Conservation (phyloP, 495 filamentous ascomycete species). For the Neurospora tetraspora region DNA sequence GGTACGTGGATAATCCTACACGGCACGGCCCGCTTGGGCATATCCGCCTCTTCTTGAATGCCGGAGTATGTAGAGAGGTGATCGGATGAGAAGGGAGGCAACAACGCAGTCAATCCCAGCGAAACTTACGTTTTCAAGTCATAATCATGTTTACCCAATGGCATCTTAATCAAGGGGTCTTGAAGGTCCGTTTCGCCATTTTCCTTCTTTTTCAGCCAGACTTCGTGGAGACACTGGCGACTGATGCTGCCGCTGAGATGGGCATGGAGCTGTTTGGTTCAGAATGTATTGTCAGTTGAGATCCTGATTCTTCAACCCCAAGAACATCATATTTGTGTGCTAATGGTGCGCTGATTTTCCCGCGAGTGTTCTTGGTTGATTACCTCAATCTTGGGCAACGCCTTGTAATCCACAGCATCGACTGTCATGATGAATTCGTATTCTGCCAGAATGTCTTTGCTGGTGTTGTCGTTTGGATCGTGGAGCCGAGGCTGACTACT, state of each 20-base stretch:
- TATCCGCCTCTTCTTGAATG: not conserved
- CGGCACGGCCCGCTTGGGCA: not conserved
- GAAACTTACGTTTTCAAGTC: slow-evolving; percentile 55
- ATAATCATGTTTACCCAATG: slow-evolving; percentile 56
- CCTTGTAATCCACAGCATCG: slow-evolving; percentile 26
- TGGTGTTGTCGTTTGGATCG: slow-evolving; percentile 7
- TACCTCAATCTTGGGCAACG: slow-evolving; percentile 42
- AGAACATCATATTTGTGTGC: not conserved
- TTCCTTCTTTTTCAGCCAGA: slow-evolving; percentile 54
- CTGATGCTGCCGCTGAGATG: slow-evolving; percentile 78
- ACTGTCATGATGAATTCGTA: not conserved
- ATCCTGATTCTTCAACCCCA: not conserved
- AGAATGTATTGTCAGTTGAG: not conserved
- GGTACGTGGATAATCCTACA: not conserved
- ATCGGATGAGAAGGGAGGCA: not conserved
- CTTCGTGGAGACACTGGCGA: slow-evolving; percentile 61
- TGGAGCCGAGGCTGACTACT: not conserved
- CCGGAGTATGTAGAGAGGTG: not conserved
- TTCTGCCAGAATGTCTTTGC: slow-evolving; percentile 1
- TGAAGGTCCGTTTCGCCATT: slow-evolving; percentile 41
- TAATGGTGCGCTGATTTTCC: not conserved
- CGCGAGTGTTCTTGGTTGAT: not conserved
- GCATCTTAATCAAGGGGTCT: slow-evolving; percentile 62
- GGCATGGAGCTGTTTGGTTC: slow-evolving; percentile 56
- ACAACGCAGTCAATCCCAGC: not conserved